A percentile compares a stretch with the other conserved stretches of the same genome.
These are phyloP conservation scores for Eucalyptus leucophloia DNA, from an alignment of 345 rosid genomes.

Conservation along the genomic window DNA sequence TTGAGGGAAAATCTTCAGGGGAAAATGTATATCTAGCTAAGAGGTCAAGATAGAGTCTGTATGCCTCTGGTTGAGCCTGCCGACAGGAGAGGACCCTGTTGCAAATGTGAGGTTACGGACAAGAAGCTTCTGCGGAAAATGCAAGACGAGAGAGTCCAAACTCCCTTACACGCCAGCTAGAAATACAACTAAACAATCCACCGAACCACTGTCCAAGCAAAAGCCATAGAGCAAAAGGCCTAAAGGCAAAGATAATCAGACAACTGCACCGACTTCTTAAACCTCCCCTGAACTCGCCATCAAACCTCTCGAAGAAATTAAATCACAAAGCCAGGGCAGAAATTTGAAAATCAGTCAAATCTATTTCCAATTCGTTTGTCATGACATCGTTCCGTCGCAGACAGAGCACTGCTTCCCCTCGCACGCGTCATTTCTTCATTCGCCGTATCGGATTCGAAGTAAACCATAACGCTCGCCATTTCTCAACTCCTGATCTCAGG, in stretches of 20 bases:
- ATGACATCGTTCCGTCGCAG: neutral
- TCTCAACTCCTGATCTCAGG: neutral
- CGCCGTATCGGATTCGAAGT: neutral
- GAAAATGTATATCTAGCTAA: slow-evolving; percentile 25
- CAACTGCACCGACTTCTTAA: neutral
- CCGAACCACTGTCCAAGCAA: neutral
- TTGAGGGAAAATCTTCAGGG: neutral
- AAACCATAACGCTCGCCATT: neutral
- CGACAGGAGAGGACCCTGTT: slow-evolving; percentile 35
- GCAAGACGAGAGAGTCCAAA: neutral
- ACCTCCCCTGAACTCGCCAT: neutral
- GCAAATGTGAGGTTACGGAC: neutral
- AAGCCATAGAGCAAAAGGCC: neutral
- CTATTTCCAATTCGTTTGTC: neutral
- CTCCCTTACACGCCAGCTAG: neutral
- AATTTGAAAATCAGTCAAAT: neutral
- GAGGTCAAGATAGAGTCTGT: slow-evolving; percentile 40
- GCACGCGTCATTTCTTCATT: neutral
- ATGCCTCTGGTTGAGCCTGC: slow-evolving; percentile 39
- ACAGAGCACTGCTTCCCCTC: neutral
- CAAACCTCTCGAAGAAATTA: neutral
- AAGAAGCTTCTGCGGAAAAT: neutral
- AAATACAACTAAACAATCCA: neutral
- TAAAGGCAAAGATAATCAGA: neutral
- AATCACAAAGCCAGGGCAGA: neutral